These are phyloP conservation scores for Pelomyxa schiedti DNA, from an alignment of 78 protist species.

Conservation along the genomic window DNA sequence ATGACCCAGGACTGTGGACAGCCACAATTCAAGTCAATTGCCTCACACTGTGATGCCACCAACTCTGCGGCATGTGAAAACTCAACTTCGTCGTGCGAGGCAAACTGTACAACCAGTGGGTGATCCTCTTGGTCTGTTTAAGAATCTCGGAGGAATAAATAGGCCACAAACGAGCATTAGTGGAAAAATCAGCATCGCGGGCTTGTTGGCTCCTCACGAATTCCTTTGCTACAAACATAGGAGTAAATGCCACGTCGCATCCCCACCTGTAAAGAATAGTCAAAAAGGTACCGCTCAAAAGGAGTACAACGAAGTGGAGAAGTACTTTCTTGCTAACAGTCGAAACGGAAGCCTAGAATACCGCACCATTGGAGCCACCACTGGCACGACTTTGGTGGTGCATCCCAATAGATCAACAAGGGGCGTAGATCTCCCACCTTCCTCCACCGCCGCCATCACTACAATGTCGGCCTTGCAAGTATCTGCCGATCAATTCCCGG, in stretches of 20 bases:
- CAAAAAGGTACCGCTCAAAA: too few relatives aligned
- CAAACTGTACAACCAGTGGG: slow-evolving; percentile 70
- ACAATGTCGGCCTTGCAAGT: too few relatives aligned
- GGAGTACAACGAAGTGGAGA: too few relatives aligned
- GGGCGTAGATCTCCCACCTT: too few relatives aligned
- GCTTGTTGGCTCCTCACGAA: slow-evolving; percentile 21
- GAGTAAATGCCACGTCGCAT: slow-evolving; percentile 49
- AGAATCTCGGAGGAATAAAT: neutral
- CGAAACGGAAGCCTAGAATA: too few relatives aligned
- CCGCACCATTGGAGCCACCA: too few relatives aligned
- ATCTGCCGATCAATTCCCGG: too few relatives aligned
- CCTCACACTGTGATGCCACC: slow-evolving; percentile 19
- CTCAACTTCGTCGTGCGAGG: slow-evolving; percentile 35
- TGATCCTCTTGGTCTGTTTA: neutral
- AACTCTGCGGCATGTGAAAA: slow-evolving; percentile 42
- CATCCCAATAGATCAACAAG: too few relatives aligned
- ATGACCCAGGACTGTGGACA: slow-evolving; percentile 83
- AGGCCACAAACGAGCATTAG: slow-evolving; percentile 21
- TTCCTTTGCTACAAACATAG: slow-evolving; percentile 55
- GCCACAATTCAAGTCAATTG: slow-evolving; percentile 74
- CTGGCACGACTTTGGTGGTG: too few relatives aligned
- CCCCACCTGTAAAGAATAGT: too few relatives aligned
- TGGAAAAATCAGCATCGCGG: slow-evolving; percentile 43
- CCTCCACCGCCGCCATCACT: too few relatives aligned
- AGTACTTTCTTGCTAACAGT: too few relatives aligned